A percentile compares a stretch with the other conserved stretches of the same genome.
Conservation (phyloP, 805 yeast species). For the Ogataea pini region DNA sequence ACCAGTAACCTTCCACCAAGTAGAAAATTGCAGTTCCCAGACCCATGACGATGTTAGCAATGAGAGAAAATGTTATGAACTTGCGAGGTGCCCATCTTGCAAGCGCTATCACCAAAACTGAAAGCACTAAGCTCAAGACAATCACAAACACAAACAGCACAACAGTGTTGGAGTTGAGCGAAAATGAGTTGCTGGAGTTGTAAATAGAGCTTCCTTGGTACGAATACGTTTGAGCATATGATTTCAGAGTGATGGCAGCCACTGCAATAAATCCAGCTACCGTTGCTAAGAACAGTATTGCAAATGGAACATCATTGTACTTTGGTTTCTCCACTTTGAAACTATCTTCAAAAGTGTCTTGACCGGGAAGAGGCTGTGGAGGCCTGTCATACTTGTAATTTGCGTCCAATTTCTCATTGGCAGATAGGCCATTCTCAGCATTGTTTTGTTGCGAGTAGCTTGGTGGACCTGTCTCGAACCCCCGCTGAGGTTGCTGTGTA, state of each 20-base stretch:
- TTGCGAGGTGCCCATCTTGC: slow-evolving; percentile 66
- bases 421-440: slow-evolving; percentile 9
- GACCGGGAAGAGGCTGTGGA: slow-evolving; percentile 35
- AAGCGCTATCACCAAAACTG: slow-evolving; percentile 53
- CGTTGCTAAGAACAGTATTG: slow-evolving; percentile 44
- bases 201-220: slow-evolving; percentile 67
- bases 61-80: slow-evolving; percentile 69
- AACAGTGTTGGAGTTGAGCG: slow-evolving; percentile 74
- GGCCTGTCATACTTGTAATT: slow-evolving; percentile 25
- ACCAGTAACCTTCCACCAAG: slow-evolving; percentile 65
- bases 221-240: slow-evolving; percentile 56
- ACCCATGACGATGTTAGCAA: slow-evolving; percentile 66
- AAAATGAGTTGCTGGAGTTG: slow-evolving; percentile 49
- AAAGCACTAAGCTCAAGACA: slow-evolving; percentile 57
- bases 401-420: slow-evolving; percentile 17
- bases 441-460: slow-evolving; percentile 15
- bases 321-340: slow-evolving; percentile 64
- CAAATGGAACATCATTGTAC: slow-evolving; percentile 71
- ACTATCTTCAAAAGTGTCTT: slow-evolving; percentile 57
- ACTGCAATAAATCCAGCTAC: slow-evolving; percentile 69
- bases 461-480: slow-evolving; percentile 13
- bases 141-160: slow-evolving; percentile 67
- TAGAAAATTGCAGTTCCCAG: slow-evolving; percentile 77
- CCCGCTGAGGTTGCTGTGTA: slow-evolving; percentile 17
- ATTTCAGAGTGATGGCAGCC: slow-evolving; percentile 66